Conservation (phyloP, 208 protist genomes). For the Trypanosomatidae sp. region DNA sequence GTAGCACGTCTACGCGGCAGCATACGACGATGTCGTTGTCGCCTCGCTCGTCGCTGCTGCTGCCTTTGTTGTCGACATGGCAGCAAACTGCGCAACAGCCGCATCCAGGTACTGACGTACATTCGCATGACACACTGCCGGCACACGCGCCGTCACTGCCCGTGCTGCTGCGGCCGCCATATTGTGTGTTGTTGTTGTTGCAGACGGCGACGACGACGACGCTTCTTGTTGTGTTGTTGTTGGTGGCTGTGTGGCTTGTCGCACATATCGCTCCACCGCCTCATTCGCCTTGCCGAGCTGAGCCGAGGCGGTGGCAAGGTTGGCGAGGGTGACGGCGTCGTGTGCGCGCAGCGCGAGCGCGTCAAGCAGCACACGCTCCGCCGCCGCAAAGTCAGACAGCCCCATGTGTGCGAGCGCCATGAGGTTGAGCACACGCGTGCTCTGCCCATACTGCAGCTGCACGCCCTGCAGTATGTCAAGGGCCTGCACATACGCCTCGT, state of each 20-base stretch:
- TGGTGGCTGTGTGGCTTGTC: slow-evolving; percentile 22
- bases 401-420: slow-evolving; percentile 62
- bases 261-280: slow-evolving; percentile 32
- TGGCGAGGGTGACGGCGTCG: slow-evolving; percentile 65
- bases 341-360: slow-evolving; percentile 44
- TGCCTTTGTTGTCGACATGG: too few relatives aligned
- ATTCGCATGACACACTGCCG: not conserved
- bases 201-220: slow-evolving; percentile 40
- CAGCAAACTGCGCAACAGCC: too few relatives aligned
- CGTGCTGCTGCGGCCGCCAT: too few relatives aligned
- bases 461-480: slow-evolving; percentile 68
- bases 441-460: slow-evolving; percentile 46
- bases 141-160: not conserved
- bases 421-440: slow-evolving; percentile 59
- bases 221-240: slow-evolving; percentile 6
- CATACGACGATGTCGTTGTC: too few relatives aligned
- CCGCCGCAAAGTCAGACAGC: slow-evolving; percentile 37
- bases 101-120: not conserved
- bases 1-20: too few relatives aligned
- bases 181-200: too few relatives aligned
- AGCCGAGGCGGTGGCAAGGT: slow-evolving; percentile 48
- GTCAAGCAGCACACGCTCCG: slow-evolving; percentile 60
- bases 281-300: slow-evolving; percentile 38
- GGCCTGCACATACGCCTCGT: slow-evolving; percentile 19
- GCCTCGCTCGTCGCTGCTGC: too few relatives aligned